Evolutionary conservation across 164 flowering plant genomes (phyloP).

Genomic region (Chimonanthus praecox): DNA sequence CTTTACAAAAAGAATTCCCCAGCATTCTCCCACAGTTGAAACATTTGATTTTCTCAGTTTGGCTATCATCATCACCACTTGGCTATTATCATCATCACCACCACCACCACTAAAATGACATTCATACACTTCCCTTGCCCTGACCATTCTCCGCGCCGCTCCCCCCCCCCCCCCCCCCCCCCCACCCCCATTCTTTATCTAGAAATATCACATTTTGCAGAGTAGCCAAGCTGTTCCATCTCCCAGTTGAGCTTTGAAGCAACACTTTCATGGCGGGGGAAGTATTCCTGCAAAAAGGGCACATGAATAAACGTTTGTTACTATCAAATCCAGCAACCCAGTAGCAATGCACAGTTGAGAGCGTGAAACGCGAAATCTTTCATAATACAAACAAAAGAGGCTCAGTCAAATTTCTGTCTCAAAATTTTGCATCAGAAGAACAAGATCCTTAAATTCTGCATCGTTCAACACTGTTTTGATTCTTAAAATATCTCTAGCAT

Average conservation of each 20-base stretch:
- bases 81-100: slow-evolving; percentile 1
- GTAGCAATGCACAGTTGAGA: not conserved
- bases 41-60: slow-evolving; percentile 20
- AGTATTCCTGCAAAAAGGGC: slow-evolving; percentile 54
- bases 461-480: no score
- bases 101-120: slow-evolving; percentile 18
- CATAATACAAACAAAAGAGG: no score
- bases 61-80: slow-evolving; percentile 8
- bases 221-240: slow-evolving; percentile 63
- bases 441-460: no score
- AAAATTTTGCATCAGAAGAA: no score
- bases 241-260: slow-evolving; percentile 82
- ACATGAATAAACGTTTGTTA: not conserved
- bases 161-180: no score
- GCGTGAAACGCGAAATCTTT: no score
- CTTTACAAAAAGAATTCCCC: slow-evolving; percentile 39
- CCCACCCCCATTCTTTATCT: slow-evolving; percentile 30
- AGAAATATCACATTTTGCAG: slow-evolving; percentile 49
- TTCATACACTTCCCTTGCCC: slow-evolving; percentile 11
- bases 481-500: not conserved
- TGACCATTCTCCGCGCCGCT: not conserved
- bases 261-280: slow-evolving; percentile 77
- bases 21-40: slow-evolving; percentile 12
- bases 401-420: no score
- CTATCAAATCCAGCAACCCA: not conserved